These are phyloP conservation scores for Acanthamoeba royreba DNA, from an alignment of 208 protist genomes.

Conservation along the genomic window DNA sequence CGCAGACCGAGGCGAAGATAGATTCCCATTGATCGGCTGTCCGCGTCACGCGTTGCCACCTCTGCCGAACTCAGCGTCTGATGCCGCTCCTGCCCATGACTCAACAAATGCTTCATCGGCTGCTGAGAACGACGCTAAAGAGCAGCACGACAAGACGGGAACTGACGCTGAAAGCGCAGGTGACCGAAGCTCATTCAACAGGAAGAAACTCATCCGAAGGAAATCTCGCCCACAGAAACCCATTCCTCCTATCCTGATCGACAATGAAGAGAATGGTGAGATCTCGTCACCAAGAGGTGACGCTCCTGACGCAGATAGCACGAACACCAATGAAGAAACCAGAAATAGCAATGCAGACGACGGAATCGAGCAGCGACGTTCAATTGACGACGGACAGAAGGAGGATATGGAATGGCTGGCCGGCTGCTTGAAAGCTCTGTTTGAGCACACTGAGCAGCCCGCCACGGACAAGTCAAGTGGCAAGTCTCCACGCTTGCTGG, in stretches of 20 bases:
- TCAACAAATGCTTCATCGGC: background rate
- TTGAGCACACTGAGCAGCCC: background rate
- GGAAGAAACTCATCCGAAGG: background rate
- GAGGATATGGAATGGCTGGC: background rate
- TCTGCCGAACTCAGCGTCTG: background rate
- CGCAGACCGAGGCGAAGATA: background rate
- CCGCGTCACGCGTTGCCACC: background rate
- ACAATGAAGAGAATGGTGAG: too few species aligned
- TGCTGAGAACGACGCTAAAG: background rate
- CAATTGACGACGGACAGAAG: background rate
- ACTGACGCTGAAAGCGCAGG: background rate
- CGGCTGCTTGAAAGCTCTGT: background rate
- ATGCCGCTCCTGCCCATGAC: background rate
- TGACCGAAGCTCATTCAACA: background rate
- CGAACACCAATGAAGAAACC: too few species aligned
- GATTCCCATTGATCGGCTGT: background rate
- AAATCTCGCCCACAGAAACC: background rate
- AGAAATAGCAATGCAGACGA: too few species aligned
- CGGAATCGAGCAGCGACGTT: too few species aligned
- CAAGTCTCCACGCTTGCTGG: background rate
- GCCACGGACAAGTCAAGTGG: too few species aligned
- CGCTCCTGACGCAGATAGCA: too few species aligned
- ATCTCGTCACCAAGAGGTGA: too few species aligned
- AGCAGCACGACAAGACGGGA: background rate
- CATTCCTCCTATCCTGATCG: too few species aligned